Percentiles rank a stretch among this genome's conserved stretches.
Conservation (phyloP, 345 rosid species). For the Rhodamnia rubescens region DNA sequence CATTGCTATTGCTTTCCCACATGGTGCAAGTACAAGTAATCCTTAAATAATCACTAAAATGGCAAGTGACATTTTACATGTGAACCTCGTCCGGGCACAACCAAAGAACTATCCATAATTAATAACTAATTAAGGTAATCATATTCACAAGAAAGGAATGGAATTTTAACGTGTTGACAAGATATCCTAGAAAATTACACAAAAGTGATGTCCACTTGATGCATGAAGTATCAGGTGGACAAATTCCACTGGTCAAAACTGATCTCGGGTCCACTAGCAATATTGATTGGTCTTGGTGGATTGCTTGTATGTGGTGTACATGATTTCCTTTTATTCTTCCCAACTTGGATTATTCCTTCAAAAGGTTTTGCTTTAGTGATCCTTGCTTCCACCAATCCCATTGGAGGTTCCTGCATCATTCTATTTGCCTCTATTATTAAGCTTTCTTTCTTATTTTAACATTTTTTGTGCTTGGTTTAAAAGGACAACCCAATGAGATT, state of each 20-base stretch:
- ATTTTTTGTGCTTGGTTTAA: not conserved
- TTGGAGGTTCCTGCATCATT: not conserved
- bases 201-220: not conserved
- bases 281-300: too few relatives aligned
- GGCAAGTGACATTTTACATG: not conserved
- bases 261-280: not conserved
- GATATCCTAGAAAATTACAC: not conserved
- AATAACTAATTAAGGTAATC: too few relatives aligned
- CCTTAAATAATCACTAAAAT: not conserved
- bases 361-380: too few relatives aligned
- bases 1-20: not conserved
- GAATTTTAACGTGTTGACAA: not conserved
- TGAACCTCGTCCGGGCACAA: not conserved
- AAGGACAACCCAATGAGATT: not conserved
- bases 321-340: too few relatives aligned
- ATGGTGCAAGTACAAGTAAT: not conserved
- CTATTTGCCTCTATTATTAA: not conserved
- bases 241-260: not conserved
- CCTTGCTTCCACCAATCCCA: too few relatives aligned
- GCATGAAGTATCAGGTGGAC: not conserved
- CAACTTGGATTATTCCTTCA: too few relatives aligned
- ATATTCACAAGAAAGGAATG: too few relatives aligned
- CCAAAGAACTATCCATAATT: not conserved
- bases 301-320: too few relatives aligned
- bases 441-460: not conserved